Percentiles rank a stretch among this genome's conserved stretches.
Evolutionary conservation across 2,329 filamentous ascomycete species (phyloP).

Genomic region (Pseudocercospora vitis): DNA sequence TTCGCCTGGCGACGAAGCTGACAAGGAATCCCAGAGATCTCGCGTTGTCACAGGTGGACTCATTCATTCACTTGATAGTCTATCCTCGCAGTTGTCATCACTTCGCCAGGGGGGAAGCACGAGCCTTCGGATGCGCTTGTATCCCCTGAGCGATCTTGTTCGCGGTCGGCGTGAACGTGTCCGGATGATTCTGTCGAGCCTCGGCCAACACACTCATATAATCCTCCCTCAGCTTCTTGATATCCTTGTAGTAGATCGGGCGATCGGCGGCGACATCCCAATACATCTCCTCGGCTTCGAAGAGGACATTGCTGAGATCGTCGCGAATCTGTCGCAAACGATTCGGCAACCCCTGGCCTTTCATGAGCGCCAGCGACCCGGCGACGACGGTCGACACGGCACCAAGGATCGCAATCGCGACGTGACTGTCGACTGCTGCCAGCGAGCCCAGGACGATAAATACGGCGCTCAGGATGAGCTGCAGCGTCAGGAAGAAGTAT

Average conservation of each 20-base stretch:
- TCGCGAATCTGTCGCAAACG: constrained; percentile 38
- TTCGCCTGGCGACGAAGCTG: too few relatives aligned
- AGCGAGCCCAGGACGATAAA: constrained; percentile 40
- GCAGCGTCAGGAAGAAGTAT: constrained; percentile 36
- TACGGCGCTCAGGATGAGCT: constrained; percentile 38
- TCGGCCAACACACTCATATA: constrained; percentile 37
- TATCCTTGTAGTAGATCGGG: constrained; percentile 35
- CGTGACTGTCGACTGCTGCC: constrained; percentile 30
- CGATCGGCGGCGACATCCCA: constrained; percentile 38
- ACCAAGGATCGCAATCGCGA: constrained; percentile 36
- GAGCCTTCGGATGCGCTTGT: neutral
- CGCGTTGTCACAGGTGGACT: too few relatives aligned
- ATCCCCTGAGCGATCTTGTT: constrained; percentile 16
- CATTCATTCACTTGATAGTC: too few relatives aligned
- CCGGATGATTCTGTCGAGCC: constrained; percentile 39
- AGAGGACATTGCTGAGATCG: constrained; percentile 35
- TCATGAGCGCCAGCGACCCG: constrained; percentile 37
- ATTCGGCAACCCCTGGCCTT: constrained; percentile 41
- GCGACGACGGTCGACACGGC: constrained; percentile 39
- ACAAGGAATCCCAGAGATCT: too few relatives aligned
- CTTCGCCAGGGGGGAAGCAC: too few relatives aligned
- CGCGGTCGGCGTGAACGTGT: constrained; percentile 35
- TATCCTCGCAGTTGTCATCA: too few relatives aligned
- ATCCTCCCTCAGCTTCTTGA: constrained; percentile 38
- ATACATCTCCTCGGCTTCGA: constrained; percentile 40